phyloP scores from a whole-genome alignment of 2,329 filamentous ascomycete genomes.

The Drechslerella coelobrocha region DNA sequence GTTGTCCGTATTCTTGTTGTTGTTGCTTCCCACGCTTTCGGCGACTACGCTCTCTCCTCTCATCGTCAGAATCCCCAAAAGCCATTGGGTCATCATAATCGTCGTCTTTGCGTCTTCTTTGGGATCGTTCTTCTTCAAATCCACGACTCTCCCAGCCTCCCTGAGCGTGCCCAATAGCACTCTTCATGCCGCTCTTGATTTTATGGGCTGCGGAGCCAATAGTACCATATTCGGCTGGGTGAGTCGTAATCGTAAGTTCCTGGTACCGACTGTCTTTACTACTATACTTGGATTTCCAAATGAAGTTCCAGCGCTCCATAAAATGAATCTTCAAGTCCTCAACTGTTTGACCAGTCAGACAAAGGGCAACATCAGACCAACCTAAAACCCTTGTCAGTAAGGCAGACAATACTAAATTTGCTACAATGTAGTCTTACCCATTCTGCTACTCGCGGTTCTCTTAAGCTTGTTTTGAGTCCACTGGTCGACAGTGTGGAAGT shows the following conservation, averaged over 20 bases:
- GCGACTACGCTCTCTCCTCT: slow-evolving; percentile 10
- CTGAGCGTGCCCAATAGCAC: slow-evolving; percentile 16
- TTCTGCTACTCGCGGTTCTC: slow-evolving; percentile 77
- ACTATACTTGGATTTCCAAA: slow-evolving; percentile 73
- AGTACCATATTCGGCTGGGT: slow-evolving; percentile 32
- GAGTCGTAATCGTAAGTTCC: slow-evolving; percentile 17
- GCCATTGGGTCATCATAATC: slow-evolving; percentile 10
- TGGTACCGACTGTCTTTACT: slow-evolving; percentile 24
- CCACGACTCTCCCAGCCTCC: background rate
- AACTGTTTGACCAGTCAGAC: slow-evolving; percentile 75
- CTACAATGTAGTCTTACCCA: slow-evolving; percentile 62
- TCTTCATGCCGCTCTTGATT: slow-evolving; percentile 34
- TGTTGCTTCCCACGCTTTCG: background rate
- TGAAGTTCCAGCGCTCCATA: slow-evolving; percentile 86
- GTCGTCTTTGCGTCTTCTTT: slow-evolving; percentile 11
- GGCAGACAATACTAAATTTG: background rate
- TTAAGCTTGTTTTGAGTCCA: slow-evolving; percentile 89
- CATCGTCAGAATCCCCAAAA: slow-evolving; percentile 3
- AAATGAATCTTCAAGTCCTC: slow-evolving; percentile 80
- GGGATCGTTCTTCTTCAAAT: slow-evolving; percentile 7
- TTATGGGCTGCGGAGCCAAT: slow-evolving; percentile 22
- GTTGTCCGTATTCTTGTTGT: background rate
- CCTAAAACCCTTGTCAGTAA: slow-evolving; percentile 56
- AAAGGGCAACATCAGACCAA: slow-evolving; percentile 86
- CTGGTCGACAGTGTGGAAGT: slow-evolving; percentile 77